A percentile compares a stretch with the other conserved stretches of the same genome.
These are phyloP conservation scores for Magnolia changhungtana DNA, from an alignment of 164 flowering plant genomes.

Conservation along the genomic window DNA sequence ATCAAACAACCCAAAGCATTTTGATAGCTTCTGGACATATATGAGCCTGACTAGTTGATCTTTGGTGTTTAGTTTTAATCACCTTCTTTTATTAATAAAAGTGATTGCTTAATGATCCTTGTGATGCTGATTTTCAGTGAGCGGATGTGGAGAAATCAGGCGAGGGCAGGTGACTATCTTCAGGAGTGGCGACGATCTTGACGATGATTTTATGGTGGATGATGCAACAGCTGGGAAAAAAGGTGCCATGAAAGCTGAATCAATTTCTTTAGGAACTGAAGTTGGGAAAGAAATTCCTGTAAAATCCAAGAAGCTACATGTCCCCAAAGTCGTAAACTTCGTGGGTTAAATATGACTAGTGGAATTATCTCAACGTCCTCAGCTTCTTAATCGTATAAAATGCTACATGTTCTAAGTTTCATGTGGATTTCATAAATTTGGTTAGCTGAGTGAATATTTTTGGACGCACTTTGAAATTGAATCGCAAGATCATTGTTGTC, in stretches of 20 bases:
- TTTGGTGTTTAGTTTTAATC: neutral
- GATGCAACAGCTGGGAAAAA: constrained; percentile 19
- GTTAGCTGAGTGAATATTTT: no score
- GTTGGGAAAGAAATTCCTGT: constrained; percentile 20
- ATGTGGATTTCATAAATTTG: neutral
- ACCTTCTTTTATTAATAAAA: neutral
- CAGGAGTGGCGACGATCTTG: constrained; percentile 79
- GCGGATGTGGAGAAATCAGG: constrained; percentile 24
- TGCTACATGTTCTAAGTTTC: neutral
- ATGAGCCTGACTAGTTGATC: neutral
- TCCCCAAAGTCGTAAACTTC: constrained; percentile 75
- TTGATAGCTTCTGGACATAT: neutral
- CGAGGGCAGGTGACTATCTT: constrained; percentile 53
- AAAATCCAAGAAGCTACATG: constrained; percentile 58
- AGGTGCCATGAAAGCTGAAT: constrained; percentile 11
- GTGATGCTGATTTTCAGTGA: constrained; percentile 21
- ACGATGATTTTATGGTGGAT: constrained; percentile 60
- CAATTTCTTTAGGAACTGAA: constrained; percentile 12
- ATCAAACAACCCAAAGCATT: neutral
- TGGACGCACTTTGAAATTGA: no score
- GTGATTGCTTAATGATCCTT: neutral
- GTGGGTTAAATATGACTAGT: constrained; percentile 31
- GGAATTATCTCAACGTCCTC: neutral
- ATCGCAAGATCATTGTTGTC: no score
- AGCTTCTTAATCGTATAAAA: neutral